A percentile compares a stretch with the other conserved stretches of the same genome.
These are phyloP conservation scores for Podospora pseudocomata DNA, from an alignment of 495 filamentous ascomycete species.

Conservation along the genomic window DNA sequence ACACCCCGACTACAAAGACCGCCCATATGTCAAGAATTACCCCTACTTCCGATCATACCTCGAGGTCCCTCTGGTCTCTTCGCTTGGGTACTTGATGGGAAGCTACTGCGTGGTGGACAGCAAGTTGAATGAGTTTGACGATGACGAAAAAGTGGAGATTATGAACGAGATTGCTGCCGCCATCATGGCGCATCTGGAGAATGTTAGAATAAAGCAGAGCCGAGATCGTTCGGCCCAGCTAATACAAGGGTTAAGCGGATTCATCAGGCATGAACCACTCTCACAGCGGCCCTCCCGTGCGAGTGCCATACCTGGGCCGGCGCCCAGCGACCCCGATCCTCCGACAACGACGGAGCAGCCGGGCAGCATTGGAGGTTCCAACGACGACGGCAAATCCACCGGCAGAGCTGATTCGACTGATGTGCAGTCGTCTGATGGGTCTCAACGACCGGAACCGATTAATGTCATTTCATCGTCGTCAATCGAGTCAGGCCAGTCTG, in stretches of 20 bases:
- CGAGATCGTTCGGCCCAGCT: slow-evolving; percentile 39
- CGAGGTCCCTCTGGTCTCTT: slow-evolving; percentile 34
- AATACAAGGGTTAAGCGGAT: slow-evolving; percentile 37
- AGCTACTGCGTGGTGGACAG: slow-evolving; percentile 37
- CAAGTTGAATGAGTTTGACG: slow-evolving; percentile 28
- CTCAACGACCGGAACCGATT: neutral
- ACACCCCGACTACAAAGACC: slow-evolving; percentile 35
- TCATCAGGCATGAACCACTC: slow-evolving; percentile 36
- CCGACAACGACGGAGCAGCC: neutral
- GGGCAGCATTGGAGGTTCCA: neutral
- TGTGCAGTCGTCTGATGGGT: neutral
- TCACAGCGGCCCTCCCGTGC: slow-evolving; percentile 14
- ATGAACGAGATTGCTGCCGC: slow-evolving; percentile 40
- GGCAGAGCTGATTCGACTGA: neutral
- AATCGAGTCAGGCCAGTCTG: slow-evolving; percentile 17
- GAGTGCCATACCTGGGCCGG: neutral
- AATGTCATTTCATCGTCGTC: slow-evolving; percentile 24
- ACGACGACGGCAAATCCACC: neutral
- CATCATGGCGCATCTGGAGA: slow-evolving; percentile 46
- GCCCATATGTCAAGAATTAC: slow-evolving; percentile 24
- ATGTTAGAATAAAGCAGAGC: slow-evolving; percentile 30
- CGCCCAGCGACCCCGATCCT: no score
- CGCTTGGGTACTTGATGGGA: slow-evolving; percentile 30
- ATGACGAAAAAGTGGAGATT: slow-evolving; percentile 31
- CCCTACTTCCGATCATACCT: slow-evolving; percentile 31